Base-by-base conservation (phyloP, 345 rosid genomes). In the Brassica nigra region DNA sequence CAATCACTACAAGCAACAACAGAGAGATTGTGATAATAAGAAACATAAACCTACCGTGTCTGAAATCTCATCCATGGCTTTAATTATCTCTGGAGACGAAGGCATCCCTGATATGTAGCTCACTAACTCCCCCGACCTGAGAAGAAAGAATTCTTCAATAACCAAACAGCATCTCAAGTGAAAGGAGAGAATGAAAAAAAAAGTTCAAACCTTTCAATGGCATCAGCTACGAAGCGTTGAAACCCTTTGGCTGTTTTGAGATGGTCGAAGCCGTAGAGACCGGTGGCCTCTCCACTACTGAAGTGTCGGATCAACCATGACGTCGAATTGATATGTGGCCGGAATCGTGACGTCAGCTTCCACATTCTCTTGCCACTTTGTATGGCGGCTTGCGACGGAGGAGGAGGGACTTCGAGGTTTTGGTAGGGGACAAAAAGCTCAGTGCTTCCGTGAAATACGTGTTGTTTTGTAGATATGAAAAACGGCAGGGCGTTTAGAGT, bases 1-100 rank as follows among this genome's bases (percentile, higher is more conserved):
- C 12, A 70, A 34, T 70, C 27, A 57, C 15, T 76, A 70, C 0
- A 70, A 74, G 71, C 54, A 11, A 10, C 47, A 39, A 37, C 14
- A 42, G 14, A 16, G 20, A 44, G 64, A 77, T 59, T 58, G 11
- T 66, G 78, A 6, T 15, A 52, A 6, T 15, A 52, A 37, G 62
- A 31, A 4, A 4, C 4, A 59, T 18, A 66, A 70, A 75, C 85
- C 27, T 66, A 91, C 98, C 0, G 92, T 85, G 71, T 95, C 82
- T 8, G 98, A 91, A 66, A 95, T 93, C 84, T 95, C 99, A 76
- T 95, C 98, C 97, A 95, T 90, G 71, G 97, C 90, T 69, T 78
- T 86, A 34, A 95, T 74, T 63, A 91, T 83, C 71, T 95, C 92
- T 28, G 85, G 78, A 2, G 99, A 86, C 0, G 97, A 84, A 78